Conservation (phyloP, 2,329 filamentous ascomycete genomes). For the Dryadomyces quercus-mongolicae region DNA sequence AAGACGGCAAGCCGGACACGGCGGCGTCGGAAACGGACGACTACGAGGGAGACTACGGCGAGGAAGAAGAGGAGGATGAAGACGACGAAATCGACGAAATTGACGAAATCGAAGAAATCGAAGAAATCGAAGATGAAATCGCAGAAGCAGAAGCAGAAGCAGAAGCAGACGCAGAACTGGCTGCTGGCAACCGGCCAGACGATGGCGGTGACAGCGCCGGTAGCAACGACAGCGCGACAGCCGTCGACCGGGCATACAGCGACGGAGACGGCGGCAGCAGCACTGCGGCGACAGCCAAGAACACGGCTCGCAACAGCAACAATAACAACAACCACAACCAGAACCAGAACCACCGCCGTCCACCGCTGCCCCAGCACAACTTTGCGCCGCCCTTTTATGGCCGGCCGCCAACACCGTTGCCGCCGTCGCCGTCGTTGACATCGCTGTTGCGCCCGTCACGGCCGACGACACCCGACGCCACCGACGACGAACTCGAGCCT, state of each 20-base stretch:
- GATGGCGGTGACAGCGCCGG: conserved; percentile 13
- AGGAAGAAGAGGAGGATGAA: conserved; percentile 9
- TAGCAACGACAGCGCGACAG: conserved; percentile 14
- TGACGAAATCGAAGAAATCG: conserved; percentile 14
- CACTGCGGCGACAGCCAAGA: conserved; percentile 16
- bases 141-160: too few species aligned
- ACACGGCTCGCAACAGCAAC: conserved; percentile 17
- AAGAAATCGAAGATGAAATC: conserved; percentile 8
- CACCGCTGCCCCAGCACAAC: conserved; percentile 35
- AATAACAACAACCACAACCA: conserved; percentile 11
- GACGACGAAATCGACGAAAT: conserved; percentile 16
- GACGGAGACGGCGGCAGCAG: conserved; percentile 14
- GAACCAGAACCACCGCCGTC: conserved; percentile 11
- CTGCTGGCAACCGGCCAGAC: too few species aligned
- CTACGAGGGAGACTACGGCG: conserved; percentile 15
- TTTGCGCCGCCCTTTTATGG: conserved; percentile 89
- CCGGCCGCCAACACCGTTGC: conserved; percentile 85
- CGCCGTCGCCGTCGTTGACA: conserved; percentile 83
- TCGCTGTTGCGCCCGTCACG: conserved; percentile 81
- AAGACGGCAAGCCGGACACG: conserved; percentile 12
- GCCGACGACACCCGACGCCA: conserved; percentile 87
- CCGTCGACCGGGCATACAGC: conserved; percentile 21
- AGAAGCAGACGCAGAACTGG: too few species aligned
- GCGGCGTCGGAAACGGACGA: conserved; percentile 8
- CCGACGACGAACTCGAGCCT: conserved; percentile 69